A percentile compares a stretch with the other conserved stretches of the same genome.
Conservation (phyloP, 106 monocot genomes). For the Allium sativum region DNA sequence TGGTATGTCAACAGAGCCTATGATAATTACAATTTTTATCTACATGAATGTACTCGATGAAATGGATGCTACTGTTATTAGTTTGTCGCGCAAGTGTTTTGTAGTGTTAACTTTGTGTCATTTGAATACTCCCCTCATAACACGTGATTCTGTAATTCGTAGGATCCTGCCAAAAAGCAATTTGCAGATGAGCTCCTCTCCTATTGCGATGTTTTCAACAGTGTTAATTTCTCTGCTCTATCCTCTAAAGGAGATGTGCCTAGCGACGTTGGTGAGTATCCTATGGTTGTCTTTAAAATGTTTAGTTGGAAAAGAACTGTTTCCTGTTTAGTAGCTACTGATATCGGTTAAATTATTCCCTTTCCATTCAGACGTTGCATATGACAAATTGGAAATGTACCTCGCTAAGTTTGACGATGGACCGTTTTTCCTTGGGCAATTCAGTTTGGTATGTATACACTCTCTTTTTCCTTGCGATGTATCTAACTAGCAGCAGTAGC, state of each 20-base stretch:
- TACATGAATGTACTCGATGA: not conserved
- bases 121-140: not conserved
- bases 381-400: slow-evolving; percentile 53
- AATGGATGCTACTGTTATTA: not conserved
- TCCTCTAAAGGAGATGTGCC: slow-evolving; percentile 35
- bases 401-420: slow-evolving; percentile 72
- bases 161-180: slow-evolving; percentile 66
- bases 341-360: slow-evolving; percentile 1
- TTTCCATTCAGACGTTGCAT: slow-evolving; percentile 33
- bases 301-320: too few species aligned
- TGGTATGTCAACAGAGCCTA: too few species aligned
- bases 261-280: slow-evolving; percentile 52
- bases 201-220: slow-evolving; percentile 50
- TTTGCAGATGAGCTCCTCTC: slow-evolving; percentile 71
- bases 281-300: too few species aligned
- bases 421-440: slow-evolving; percentile 80
- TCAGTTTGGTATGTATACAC: slow-evolving; percentile 50
- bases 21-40: not conserved
- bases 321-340: not conserved
- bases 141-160: slow-evolving; percentile 3
- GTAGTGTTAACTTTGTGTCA: too few species aligned
- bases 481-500: too few species aligned
- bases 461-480: too few species aligned
- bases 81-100: not conserved
- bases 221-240: slow-evolving; percentile 16